Percentiles rank a stretch among this genome's conserved stretches.
phyloP scores from a whole-genome alignment of 805 yeast species.

The Candida coleopterorum region DNA sequence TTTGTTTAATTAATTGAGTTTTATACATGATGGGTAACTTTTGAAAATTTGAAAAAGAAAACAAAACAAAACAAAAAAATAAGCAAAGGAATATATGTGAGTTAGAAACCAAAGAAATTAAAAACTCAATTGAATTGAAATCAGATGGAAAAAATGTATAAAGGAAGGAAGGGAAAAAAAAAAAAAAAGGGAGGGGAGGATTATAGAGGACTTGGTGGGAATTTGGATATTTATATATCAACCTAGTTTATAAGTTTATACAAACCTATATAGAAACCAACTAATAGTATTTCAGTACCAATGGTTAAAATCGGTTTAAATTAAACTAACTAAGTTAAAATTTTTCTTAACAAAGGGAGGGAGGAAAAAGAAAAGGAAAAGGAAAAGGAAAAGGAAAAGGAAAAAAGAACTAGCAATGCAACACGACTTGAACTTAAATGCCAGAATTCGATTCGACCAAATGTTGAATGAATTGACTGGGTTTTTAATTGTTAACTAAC shows the following conservation, averaged over 20 bases:
- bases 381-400: too few relatives aligned
- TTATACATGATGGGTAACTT: slow-evolving; percentile 10
- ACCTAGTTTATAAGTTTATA: neutral
- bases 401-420: too few relatives aligned
- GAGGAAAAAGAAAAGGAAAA: too few relatives aligned
- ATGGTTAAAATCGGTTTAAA: slow-evolving; percentile 2
- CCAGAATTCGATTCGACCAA: too few relatives aligned
- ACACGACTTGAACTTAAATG: too few relatives aligned
- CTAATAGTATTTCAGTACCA: neutral
- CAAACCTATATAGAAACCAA: neutral
- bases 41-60: neutral
- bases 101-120: neutral
- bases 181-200: neutral
- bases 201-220: neutral
- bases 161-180: too few relatives aligned
- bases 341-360: too few relatives aligned
- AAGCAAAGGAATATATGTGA: too few relatives aligned
- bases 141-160: neutral
- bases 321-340: neutral
- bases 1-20: slow-evolving; percentile 7
- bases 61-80: neutral
- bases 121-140: too few relatives aligned
- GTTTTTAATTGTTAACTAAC: too few relatives aligned
- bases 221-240: neutral
- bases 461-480: too few relatives aligned